Evolutionary conservation across 2,329 filamentous ascomycete species (phyloP).

Genomic region (Alternaria gaisen): DNA sequence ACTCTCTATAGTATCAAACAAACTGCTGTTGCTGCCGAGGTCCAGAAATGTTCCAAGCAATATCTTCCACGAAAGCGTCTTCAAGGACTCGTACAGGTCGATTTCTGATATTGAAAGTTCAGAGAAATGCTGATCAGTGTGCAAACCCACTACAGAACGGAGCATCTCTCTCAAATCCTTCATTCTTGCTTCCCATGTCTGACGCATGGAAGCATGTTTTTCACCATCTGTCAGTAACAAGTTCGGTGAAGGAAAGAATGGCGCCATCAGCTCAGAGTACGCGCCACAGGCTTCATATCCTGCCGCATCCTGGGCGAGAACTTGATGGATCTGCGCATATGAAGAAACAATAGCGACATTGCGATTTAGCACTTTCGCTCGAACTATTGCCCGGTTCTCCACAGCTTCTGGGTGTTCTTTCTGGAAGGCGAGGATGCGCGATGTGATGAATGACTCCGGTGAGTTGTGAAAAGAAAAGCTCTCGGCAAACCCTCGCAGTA

Average conservation of each 20-base stretch:
- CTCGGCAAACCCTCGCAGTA: not conserved
- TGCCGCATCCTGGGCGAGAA: not conserved
- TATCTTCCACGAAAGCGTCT: slow-evolving; percentile 6
- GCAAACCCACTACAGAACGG: not conserved
- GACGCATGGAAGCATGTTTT: not conserved
- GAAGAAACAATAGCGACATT: slow-evolving; percentile 4
- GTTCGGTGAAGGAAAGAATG: slow-evolving; percentile 3
- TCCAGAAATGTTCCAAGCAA: not conserved
- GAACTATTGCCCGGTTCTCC: not conserved
- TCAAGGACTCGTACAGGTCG: slow-evolving; percentile 1
- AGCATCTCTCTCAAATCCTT: not conserved
- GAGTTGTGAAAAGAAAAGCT: slow-evolving; percentile 3
- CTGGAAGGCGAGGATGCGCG: not conserved
- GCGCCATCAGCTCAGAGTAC: slow-evolving; percentile 2
- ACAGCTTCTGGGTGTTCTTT: not conserved
- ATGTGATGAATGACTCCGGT: not conserved
- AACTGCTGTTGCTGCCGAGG: not conserved
- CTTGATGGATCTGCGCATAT: slow-evolving; percentile 4
- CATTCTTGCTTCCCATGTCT: not conserved
- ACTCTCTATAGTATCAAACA: not conserved
- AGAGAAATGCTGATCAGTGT: not conserved
- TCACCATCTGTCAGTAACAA: slow-evolving; percentile 2
- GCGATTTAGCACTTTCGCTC: slow-evolving; percentile 1
- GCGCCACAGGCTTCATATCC: slow-evolving; percentile 3
- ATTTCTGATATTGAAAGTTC: not conserved